A percentile compares a stretch with the other conserved stretches of the same genome.
Conservation (phyloP, 1,284 basidiomycete genomes). For the Cutaneotrichosporon sp. region DNA sequence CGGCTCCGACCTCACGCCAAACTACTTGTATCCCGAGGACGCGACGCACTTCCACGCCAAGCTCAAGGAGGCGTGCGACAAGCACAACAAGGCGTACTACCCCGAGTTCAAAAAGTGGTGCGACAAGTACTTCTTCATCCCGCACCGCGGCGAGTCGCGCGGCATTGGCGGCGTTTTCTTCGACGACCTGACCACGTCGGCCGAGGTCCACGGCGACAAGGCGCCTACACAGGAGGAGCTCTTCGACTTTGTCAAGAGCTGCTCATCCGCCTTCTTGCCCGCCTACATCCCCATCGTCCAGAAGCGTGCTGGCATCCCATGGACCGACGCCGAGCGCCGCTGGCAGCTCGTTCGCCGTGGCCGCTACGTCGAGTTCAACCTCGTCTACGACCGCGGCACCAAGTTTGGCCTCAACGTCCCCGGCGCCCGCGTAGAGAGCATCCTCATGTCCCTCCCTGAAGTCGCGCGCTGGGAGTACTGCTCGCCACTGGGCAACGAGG, state of each 20-base stretch:
- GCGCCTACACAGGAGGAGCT: conserved; percentile 58
- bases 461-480: conserved; percentile 92
- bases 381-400: conserved; percentile 68
- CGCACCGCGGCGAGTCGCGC: conserved; percentile 83
- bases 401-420: conserved; percentile 83
- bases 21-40: conserved; percentile 85
- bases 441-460: conserved; percentile 84
- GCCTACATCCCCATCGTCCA: conserved; percentile 79
- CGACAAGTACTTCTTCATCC: conserved; percentile 92
- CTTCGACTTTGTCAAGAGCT: conserved; percentile 61
- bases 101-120: conserved; percentile 89
- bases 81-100: conserved; percentile 66
- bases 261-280: conserved; percentile 75
- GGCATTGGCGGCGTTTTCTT: conserved; percentile 97
- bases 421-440: conserved; percentile 85
- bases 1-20: conserved; percentile 91
- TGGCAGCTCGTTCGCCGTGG: conserved; percentile 89
- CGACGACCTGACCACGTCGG: conserved; percentile 65
- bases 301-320: conserved; percentile 54
- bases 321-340: conserved; percentile 61
- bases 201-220: conserved; percentile 30
- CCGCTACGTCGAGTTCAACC: conserved; percentile 90
- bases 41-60: conserved; percentile 79
- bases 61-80: conserved; percentile 70
- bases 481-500: conserved; percentile 65